Evolutionary conservation across 2,329 filamentous ascomycete species (phyloP).

Genomic region (Rutstroemia sydowiana): DNA sequence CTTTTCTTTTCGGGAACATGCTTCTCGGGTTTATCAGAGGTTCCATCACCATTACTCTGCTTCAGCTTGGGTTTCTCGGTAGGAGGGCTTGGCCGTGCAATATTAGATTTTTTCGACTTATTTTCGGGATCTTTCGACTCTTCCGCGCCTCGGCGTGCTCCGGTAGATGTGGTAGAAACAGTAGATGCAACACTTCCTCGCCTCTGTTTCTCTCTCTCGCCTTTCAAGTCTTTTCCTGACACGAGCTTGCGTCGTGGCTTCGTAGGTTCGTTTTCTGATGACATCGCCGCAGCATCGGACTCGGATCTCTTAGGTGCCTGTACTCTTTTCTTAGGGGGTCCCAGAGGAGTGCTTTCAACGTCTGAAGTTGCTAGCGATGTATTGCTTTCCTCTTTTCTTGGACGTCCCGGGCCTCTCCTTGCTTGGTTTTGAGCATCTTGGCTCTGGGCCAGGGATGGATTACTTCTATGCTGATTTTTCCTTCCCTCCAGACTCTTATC

Average conservation of each 20-base stretch:
- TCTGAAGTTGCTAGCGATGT: conserved; percentile 20
- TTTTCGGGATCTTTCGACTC: conserved; percentile 46
- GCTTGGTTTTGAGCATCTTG: conserved; percentile 16
- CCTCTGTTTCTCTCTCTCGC: conserved; percentile 43
- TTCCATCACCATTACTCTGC: conserved; percentile 12
- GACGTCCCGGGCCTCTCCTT: conserved; percentile 42
- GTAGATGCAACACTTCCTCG: conserved; percentile 52
- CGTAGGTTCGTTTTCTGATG: conserved; percentile 38
- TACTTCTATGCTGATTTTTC: conserved; percentile 16
- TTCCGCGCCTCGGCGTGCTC: conserved; percentile 39
- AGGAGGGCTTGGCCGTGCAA: conserved; percentile 12
- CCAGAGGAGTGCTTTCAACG: conserved; percentile 24
- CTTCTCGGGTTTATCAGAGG: conserved; percentile 20
- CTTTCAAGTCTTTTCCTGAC: conserved; percentile 54
- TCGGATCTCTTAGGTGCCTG: conserved; percentile 47
- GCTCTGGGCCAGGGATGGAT: conserved; percentile 14
- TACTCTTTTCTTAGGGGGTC: conserved; percentile 38
- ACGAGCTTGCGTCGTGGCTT: conserved; percentile 58
- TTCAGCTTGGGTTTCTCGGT: conserved; percentile 11
- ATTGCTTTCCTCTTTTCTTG: conserved; percentile 42
- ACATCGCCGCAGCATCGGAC: conserved; percentile 44
- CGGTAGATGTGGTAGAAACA: conserved; percentile 41
- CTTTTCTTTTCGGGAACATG: conserved; percentile 44
- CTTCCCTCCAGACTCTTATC: conserved; percentile 18
- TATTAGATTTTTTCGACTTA: conserved; percentile 19